Conservation (phyloP, 2,329 filamentous ascomycete genomes). For the Allantophomopsis cytisporea region DNA sequence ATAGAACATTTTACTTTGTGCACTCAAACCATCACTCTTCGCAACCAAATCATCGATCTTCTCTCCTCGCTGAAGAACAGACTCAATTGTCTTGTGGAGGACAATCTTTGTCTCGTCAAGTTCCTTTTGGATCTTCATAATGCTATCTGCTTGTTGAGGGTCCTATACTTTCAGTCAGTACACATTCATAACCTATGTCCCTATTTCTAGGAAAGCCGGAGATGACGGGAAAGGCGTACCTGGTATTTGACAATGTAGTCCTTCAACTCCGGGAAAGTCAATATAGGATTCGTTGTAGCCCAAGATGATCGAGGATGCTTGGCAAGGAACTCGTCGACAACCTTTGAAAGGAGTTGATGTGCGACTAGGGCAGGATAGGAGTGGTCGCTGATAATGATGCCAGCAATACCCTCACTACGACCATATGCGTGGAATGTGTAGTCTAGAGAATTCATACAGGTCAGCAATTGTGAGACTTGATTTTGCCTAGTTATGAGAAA, state of each 20-base stretch:
- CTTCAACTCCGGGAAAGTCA: constrained; percentile 61
- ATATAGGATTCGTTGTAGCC: constrained; percentile 35
- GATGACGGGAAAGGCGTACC: constrained; percentile 1
- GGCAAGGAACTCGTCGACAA: constrained; percentile 75
- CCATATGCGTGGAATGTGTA: constrained; percentile 71
- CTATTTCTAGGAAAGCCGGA: constrained; percentile 47
- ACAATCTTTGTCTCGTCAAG: constrained; percentile 96
- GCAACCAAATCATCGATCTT: constrained; percentile 90
- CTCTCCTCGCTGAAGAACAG: constrained; percentile 77
- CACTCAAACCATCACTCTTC: constrained; percentile 84
- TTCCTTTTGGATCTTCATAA: constrained; percentile 92
- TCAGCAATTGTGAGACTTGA: neutral
- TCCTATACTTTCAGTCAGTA: constrained; percentile 27
- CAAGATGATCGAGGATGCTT: constrained; percentile 61
- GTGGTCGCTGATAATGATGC: constrained; percentile 65
- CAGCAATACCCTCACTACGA: constrained; percentile 60
- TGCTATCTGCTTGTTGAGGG: constrained; percentile 77
- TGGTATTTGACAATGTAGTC: constrained; percentile 53
- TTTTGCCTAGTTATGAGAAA: neutral
- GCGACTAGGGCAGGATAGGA: constrained; percentile 68
- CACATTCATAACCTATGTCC: no score
- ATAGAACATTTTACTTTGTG: constrained; percentile 97
- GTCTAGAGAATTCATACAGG: constrained; percentile 23
- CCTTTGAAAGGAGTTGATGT: constrained; percentile 75
- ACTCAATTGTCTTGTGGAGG: constrained; percentile 92